Evolutionary conservation across 2,329 filamentous ascomycete genomes (phyloP).

Genomic region (Arthroderma sp.): DNA sequence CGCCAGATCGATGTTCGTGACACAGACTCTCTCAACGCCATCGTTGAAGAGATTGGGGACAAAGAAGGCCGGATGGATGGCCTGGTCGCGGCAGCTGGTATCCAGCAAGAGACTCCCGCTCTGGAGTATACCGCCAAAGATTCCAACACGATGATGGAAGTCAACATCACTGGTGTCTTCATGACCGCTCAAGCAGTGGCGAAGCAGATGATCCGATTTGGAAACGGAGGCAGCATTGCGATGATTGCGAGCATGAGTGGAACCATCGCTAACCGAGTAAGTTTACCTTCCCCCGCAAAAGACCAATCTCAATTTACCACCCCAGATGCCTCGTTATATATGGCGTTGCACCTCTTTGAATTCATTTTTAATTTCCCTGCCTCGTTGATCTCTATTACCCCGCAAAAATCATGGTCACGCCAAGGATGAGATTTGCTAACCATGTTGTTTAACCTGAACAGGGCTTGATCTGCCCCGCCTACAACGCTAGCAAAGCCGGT

Average conservation of each 20-base stretch:
- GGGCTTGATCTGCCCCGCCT: constrained; percentile 36
- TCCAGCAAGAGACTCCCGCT: constrained; percentile 70
- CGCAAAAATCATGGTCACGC: too few relatives aligned
- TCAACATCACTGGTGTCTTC: constrained; percentile 49
- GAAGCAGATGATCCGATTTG: constrained; percentile 36
- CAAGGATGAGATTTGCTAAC: not conserved
- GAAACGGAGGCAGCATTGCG: constrained; percentile 46
- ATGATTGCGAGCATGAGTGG: constrained; percentile 53
- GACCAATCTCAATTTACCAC: too few relatives aligned
- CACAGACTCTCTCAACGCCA: constrained; percentile 50
- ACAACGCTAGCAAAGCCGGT: constrained; percentile 37
- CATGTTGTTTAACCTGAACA: constrained; percentile 10
- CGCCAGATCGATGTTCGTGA: constrained; percentile 70
- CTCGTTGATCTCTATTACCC: too few relatives aligned
- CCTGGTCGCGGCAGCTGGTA: constrained; percentile 57
- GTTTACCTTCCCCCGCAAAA: constrained; percentile 8
- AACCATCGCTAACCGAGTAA: constrained; percentile 42
- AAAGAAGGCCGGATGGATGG: constrained; percentile 64
- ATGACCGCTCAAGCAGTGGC: constrained; percentile 52
- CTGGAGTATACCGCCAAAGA: constrained; percentile 59
- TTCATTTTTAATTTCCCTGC: too few relatives aligned
- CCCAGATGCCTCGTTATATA: too few relatives aligned
- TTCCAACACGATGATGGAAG: constrained; percentile 48
- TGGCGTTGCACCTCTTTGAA: too few relatives aligned
- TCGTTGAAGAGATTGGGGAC: constrained; percentile 56